These are phyloP conservation scores for Epichloe amarillans DNA, from an alignment of 2,329 filamentous ascomycete species.

Conservation along the genomic window DNA sequence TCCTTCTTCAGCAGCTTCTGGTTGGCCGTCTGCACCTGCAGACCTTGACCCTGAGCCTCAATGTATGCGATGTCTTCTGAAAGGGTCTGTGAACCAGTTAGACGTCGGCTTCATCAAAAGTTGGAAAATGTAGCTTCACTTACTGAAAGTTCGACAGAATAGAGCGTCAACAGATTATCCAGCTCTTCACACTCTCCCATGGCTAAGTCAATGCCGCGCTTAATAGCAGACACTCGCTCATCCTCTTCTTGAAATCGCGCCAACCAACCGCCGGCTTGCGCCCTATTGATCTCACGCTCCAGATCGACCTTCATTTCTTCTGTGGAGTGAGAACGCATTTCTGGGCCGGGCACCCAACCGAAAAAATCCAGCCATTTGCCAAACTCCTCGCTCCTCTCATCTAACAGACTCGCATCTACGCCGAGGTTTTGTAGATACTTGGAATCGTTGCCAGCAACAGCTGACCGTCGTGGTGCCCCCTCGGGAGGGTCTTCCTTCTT, in stretches of 20 bases:
- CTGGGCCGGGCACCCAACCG: slow-evolving; percentile 68
- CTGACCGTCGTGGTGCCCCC: slow-evolving; percentile 44
- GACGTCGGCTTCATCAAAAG: neutral
- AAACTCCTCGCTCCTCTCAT: slow-evolving; percentile 66
- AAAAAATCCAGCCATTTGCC: slow-evolving; percentile 74
- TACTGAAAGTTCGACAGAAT: slow-evolving; percentile 86
- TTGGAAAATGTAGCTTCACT: slow-evolving; percentile 19
- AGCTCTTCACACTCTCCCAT: slow-evolving; percentile 93
- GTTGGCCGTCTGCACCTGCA: slow-evolving; percentile 94
- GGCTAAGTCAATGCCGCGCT: slow-evolving; percentile 73
- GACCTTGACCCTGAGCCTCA: slow-evolving; percentile 88
- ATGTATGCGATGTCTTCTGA: slow-evolving; percentile 96
- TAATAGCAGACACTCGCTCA: slow-evolving; percentile 76
- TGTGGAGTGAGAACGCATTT: slow-evolving; percentile 60
- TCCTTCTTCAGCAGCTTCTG: slow-evolving; percentile 89
- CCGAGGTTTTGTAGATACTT: slow-evolving; percentile 69
- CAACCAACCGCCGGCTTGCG: slow-evolving; percentile 88
- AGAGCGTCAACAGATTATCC: slow-evolving; percentile 84
- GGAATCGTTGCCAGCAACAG: slow-evolving; percentile 58
- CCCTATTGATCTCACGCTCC: slow-evolving; percentile 75
- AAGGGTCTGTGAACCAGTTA: slow-evolving; percentile 49
- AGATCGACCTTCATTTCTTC: slow-evolving; percentile 73
- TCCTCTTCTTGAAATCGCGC: slow-evolving; percentile 76
- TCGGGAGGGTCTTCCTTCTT: slow-evolving; percentile 19
- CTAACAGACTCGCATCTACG: slow-evolving; percentile 63